Conservation (phyloP, 225 moss, liverwort and hornwort species). For the Sphagnum tenellum region DNA sequence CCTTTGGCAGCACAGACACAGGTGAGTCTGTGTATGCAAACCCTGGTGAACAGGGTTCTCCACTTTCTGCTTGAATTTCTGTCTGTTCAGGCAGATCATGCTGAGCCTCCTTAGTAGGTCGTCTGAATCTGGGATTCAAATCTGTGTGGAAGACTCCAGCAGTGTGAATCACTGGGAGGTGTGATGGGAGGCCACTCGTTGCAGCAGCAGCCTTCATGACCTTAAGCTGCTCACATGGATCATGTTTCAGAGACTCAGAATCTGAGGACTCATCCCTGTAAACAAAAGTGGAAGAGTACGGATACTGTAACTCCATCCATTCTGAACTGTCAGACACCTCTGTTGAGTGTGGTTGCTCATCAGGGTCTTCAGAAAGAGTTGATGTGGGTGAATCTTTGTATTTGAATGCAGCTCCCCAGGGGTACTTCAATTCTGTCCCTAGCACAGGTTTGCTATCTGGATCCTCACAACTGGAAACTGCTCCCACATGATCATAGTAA, state of each 20-base stretch:
- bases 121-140: slow-evolving; percentile 8
- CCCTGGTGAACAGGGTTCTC: too few species aligned
- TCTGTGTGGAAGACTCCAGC: neutral
- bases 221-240: neutral
- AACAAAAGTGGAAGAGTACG: slow-evolving; percentile 7
- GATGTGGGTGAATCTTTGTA: slow-evolving; percentile 26
- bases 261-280: slow-evolving; percentile 45
- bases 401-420: slow-evolving; percentile 2
- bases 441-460: neutral
- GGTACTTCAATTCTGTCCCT: neutral
- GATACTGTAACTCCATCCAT: neutral
- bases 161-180: neutral
- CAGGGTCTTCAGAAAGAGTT: slow-evolving; percentile 19
- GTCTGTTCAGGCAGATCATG: neutral
- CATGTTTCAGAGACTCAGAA: slow-evolving; percentile 22
- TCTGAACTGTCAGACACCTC: slow-evolving; percentile 17
- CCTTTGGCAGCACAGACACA: neutral
- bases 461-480: slow-evolving; percentile 9
- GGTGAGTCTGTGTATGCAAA: too few species aligned
- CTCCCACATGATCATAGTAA: slow-evolving; percentile 7
- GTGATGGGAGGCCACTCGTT: neutral
- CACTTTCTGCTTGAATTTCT: too few species aligned
- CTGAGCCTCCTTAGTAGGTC: slow-evolving; percentile 15
- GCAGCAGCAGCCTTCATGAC: neutral
- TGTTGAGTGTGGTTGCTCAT: slow-evolving; percentile 9